phyloP scores from a whole-genome alignment of 768 basidiomycete species.

The Suillus spraguei region DNA sequence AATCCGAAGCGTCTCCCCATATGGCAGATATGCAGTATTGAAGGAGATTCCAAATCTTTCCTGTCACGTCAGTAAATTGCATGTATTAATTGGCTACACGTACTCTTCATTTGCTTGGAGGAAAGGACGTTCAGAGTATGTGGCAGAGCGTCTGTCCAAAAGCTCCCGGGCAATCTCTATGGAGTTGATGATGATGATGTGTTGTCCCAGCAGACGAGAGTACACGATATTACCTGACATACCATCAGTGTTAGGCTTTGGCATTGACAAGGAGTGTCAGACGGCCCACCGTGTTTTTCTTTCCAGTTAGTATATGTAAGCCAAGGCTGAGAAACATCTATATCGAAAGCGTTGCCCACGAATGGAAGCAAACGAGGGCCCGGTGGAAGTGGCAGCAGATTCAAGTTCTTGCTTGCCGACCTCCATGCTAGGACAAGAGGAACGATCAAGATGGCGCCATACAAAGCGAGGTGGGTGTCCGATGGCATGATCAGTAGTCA shows the following conservation, averaged over 20 bases:
- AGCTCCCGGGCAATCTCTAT: constrained; percentile 16
- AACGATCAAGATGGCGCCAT: not conserved
- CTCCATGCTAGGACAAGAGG: constrained; percentile 1
- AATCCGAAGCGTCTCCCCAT: constrained; percentile 22
- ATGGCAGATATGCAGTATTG: constrained; percentile 20
- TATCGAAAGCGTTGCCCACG: constrained; percentile 16
- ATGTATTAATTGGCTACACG: not conserved
- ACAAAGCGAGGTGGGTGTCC: not conserved
- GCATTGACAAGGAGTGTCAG: not conserved
- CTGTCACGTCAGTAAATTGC: not conserved
- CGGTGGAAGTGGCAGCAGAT: constrained; percentile 13
- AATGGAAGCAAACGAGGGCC: constrained; percentile 18
- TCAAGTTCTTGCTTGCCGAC: not conserved
- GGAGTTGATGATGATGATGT: constrained; percentile 18
- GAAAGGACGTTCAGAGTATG: constrained; percentile 18
- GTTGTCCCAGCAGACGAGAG: constrained; percentile 15
- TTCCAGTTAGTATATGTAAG: constrained; percentile 20
- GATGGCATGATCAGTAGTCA: not conserved
- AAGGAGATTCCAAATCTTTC: constrained; percentile 22
- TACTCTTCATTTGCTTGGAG: constrained; percentile 17
- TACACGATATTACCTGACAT: constrained; percentile 16
- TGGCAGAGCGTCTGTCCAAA: constrained; percentile 20
- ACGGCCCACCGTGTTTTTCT: constrained; percentile 13
- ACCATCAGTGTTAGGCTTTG: not conserved
- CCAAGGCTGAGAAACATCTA: constrained; percentile 13